These are phyloP conservation scores for Multifurca ochricompacta DNA, from an alignment of 768 basidiomycete genomes.

Conservation along the genomic window DNA sequence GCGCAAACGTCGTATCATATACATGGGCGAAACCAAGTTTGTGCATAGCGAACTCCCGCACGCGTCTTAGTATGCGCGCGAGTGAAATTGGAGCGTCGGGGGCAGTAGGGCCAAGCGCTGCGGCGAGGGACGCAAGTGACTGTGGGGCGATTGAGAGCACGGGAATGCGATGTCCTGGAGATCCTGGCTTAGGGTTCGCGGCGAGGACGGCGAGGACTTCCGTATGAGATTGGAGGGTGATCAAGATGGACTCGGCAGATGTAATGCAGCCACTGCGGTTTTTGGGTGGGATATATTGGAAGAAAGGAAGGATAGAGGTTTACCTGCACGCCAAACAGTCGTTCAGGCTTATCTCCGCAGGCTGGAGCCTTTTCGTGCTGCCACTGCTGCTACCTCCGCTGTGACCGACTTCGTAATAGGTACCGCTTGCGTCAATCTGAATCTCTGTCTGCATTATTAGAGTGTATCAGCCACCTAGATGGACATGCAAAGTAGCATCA, in stretches of 20 bases:
- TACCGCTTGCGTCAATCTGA: conserved; percentile 72
- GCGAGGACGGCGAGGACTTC: conserved; percentile 81
- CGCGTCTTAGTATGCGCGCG: conserved; percentile 56
- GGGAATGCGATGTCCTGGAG: conserved; percentile 44
- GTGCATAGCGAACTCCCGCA: conserved; percentile 59
- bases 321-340: conserved; percentile 98
- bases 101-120: conserved; percentile 43
- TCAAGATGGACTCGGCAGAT: conserved; percentile 94
- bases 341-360: conserved; percentile 93
- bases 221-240: conserved; percentile 89
- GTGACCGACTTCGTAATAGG: conserved; percentile 74
- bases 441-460: conserved; percentile 76
- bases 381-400: not conserved
- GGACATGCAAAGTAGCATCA: not conserved
- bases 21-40: conserved; percentile 73
- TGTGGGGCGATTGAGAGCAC: conserved; percentile 89
- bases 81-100: conserved; percentile 37
- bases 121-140: conserved; percentile 72
- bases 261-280: conserved; percentile 86
- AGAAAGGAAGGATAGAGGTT: not conserved
- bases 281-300: not conserved
- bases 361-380: conserved; percentile 61
- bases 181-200: conserved; percentile 38
- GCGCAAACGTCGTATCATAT: conserved; percentile 92
- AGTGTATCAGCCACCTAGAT: conserved; percentile 21